A percentile compares a stretch with the other conserved stretches of the same genome.
Conservation (phyloP, 768 basidiomycete species). For the Gelatoporia subvermispora region DNA sequence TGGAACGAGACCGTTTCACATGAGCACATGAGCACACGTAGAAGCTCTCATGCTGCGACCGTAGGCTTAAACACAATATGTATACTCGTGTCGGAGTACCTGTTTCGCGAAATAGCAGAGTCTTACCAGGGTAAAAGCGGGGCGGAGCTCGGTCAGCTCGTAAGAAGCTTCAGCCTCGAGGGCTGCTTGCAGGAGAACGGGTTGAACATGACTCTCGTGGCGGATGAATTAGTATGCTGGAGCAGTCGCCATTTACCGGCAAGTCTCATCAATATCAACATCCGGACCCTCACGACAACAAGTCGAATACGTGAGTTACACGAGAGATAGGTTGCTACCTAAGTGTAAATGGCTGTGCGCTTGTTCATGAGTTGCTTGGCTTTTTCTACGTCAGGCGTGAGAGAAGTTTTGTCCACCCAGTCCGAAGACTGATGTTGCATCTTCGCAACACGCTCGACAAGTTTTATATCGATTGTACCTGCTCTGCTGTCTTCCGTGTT, state of each 20-base stretch:
- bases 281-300: too few relatives aligned
- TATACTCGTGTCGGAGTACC: slow-evolving; percentile 66
- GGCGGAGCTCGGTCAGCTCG: slow-evolving; percentile 64
- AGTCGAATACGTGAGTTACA: too few relatives aligned
- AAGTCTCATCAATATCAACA: too few relatives aligned
- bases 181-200: slow-evolving; percentile 65
- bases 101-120: slow-evolving; percentile 70
- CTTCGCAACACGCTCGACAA: neutral
- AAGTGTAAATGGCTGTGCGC: too few relatives aligned
- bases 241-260: too few relatives aligned
- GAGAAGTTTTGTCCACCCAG: slow-evolving; percentile 2
- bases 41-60: slow-evolving; percentile 51
- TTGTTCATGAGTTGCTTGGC: slow-evolving; percentile 3
- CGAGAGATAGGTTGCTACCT: too few relatives aligned
- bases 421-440: neutral
- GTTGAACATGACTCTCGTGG: slow-evolving; percentile 33
- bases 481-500: slow-evolving; percentile 2
- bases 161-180: slow-evolving; percentile 67
- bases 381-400: slow-evolving; percentile 1
- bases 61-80: slow-evolving; percentile 57
- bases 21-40: slow-evolving; percentile 63
- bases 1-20: slow-evolving; percentile 42
- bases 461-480: neutral
- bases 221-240: too few relatives aligned
- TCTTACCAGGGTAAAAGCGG: slow-evolving; percentile 56